phyloP scores from a whole-genome alignment of 441 rosid genomes.

The Geranium incanum region DNA sequence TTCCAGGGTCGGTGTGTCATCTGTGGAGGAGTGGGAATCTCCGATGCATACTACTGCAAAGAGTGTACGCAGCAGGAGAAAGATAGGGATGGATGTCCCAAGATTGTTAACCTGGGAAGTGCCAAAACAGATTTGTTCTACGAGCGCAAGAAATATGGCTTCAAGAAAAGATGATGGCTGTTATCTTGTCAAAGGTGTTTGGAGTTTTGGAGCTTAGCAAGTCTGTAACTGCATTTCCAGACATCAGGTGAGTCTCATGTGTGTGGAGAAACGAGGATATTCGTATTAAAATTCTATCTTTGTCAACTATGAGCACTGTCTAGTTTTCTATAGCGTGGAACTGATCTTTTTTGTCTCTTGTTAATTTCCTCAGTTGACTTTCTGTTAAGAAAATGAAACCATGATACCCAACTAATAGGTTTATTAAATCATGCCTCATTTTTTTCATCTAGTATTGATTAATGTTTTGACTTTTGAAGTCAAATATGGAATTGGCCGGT shows the following conservation, averaged over 20 bases:
- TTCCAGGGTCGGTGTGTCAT: constrained; percentile 86
- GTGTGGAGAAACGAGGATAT: neutral
- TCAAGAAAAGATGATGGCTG: constrained; percentile 48
- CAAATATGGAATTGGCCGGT: neutral
- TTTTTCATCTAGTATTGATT: no score
- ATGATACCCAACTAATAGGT: no score
- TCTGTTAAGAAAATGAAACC: neutral
- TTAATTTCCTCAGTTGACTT: neutral
- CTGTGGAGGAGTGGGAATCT: constrained; percentile 86
- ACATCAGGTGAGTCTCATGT: no score
- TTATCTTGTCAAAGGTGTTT: neutral
- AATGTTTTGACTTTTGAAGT: neutral
- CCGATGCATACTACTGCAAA: constrained; percentile 80
- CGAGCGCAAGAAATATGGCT: constrained; percentile 77
- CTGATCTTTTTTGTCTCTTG: neutral
- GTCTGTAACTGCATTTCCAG: no score
- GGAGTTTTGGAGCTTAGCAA: no score
- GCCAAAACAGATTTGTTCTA: constrained; percentile 79
- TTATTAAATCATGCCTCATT: neutral
- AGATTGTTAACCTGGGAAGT: constrained; percentile 76
- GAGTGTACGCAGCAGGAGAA: constrained; percentile 89
- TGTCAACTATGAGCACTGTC: neutral
- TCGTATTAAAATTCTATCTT: neutral
- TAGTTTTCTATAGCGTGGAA: no score
- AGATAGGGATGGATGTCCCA: constrained; percentile 83